Base-by-base conservation (phyloP, 306 rosid species). In the Vigna hirtella region DNA sequence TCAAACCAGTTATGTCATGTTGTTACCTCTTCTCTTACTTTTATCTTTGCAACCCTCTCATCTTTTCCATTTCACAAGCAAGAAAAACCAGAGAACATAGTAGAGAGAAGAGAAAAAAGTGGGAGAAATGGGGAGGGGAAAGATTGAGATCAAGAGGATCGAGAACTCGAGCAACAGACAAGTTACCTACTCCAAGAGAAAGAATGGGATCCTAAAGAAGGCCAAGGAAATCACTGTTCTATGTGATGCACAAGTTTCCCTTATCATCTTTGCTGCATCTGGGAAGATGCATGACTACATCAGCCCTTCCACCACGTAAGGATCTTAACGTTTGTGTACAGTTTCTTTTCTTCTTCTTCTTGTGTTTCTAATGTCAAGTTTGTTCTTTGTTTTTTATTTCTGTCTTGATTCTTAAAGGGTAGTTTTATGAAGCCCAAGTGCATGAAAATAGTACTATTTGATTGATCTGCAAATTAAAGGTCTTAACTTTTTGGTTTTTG, bases 61-160 rank as follows among this genome's bases (percentile, higher is more conserved):
- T 36, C 76, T 2, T 53, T 77, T 72, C 74, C 71, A 72, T 82
- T 67, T 47, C 73, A 68, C 78, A 77, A 73, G 50, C 59, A 42
- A 72, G 38, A 57, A 72, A 30, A 15, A 32, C 24, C 68, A 16
- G 57, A 57, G 51, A 24, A 79, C 28, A 42, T 22, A 40, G 68
- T 16, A 69, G 34, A 38, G 1, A 9, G 28, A 26, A 26, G 28
- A 26, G 28, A 28, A 13, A 14, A 78, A 34, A 13, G 14, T 4
- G 70, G 66, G 50, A 58, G 76, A 64, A n/a, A 91, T 93, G 97
- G 97, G 97, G 55, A 90, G 97, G 43, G 97, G 96, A 4, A 93
- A 93, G 92, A 93, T 93, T 70, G 97, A 93, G 90, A 93, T 93
- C 38, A 90, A 88, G 87, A 90, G 96, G 84, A 93, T 93, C 7